Evolutionary conservation across 225 moss, liverwort and hornwort genomes (phyloP).

Genomic region (Straminergon stramineum): DNA sequence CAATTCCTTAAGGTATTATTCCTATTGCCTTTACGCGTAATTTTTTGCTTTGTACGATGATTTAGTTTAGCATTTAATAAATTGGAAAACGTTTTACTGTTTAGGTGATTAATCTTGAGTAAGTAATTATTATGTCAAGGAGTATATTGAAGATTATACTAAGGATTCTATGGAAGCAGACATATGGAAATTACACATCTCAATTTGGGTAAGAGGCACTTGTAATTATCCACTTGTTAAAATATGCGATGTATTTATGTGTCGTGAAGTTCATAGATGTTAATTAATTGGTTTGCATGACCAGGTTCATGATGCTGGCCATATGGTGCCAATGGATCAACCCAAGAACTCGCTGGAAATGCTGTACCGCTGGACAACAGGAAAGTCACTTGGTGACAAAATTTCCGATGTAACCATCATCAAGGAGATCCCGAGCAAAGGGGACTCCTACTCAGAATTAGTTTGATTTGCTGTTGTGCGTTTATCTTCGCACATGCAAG

Average conservation of each 20-base stretch:
- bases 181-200: not conserved
- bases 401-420: constrained; percentile 15
- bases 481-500: not conserved
- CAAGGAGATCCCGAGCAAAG: constrained; percentile 16
- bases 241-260: not conserved
- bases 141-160: not conserved
- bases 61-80: not conserved
- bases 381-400: constrained; percentile 23
- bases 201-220: not conserved
- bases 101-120: not conserved
- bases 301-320: constrained; percentile 53
- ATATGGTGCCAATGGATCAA: constrained; percentile 71
- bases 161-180: not conserved
- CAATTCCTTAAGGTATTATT: constrained; percentile 46
- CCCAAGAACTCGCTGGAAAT: constrained; percentile 59
- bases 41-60: not conserved
- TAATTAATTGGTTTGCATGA: not conserved
- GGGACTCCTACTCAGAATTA: not conserved
- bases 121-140: not conserved
- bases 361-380: constrained; percentile 55
- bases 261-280: not conserved
- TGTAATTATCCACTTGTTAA: not conserved
- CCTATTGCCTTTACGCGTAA: not conserved
- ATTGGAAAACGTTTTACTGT: not conserved
- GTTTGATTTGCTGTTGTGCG: not conserved